phyloP scores from a whole-genome alignment of 176 grass and related monocot species.

The Calamus simplicifolius region DNA sequence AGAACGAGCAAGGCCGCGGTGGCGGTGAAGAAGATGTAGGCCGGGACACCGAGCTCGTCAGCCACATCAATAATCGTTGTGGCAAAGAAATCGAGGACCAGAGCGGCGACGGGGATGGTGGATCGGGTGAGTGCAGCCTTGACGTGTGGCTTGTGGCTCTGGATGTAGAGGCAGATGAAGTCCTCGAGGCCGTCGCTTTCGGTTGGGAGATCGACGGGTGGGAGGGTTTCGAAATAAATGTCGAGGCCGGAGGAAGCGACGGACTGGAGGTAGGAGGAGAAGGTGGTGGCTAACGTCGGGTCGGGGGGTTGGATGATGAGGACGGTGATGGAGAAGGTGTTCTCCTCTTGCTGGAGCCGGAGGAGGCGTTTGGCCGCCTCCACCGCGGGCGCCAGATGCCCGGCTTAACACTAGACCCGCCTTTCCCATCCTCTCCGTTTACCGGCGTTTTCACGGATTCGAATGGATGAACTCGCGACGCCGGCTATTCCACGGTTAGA shows the following conservation, averaged over 20 bases:
- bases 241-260: constrained; percentile 29
- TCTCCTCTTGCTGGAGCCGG: not conserved
- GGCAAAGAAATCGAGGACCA: constrained; percentile 60
- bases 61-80: constrained; percentile 51
- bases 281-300: constrained; percentile 10
- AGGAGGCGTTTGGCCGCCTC: constrained; percentile 55
- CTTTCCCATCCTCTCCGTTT: constrained; percentile 2
- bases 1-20: constrained; percentile 41
- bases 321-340: constrained; percentile 30
- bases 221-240: constrained; percentile 44
- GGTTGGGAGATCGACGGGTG: constrained; percentile 15
- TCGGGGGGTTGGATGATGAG: constrained; percentile 34
- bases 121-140: constrained; percentile 26
- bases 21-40: constrained; percentile 52
- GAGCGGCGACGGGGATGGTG: constrained; percentile 33
- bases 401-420: constrained; percentile 2
- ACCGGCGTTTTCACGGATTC: no score
- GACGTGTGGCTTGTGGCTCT: constrained; percentile 34
- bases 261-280: constrained; percentile 25
- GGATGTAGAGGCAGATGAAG: constrained; percentile 36
- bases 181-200: constrained; percentile 30
- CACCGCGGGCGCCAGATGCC: constrained; percentile 61
- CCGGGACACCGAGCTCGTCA: constrained; percentile 37
- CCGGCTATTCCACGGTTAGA: no score
- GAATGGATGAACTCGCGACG: no score